Conservation (phyloP, 139 green algal species). For the Coelastrella sp. region DNA sequence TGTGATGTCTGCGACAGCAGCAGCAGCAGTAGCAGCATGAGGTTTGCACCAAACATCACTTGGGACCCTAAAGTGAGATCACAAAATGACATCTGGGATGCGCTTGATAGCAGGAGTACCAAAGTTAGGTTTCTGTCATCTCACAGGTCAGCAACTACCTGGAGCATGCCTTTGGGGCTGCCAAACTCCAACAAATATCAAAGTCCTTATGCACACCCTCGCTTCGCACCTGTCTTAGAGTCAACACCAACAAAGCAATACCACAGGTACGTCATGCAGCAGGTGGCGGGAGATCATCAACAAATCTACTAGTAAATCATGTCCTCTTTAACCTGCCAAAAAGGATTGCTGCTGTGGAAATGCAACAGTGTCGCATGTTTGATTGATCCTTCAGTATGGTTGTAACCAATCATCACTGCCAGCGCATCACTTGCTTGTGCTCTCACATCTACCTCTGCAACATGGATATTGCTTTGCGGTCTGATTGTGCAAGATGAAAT, state of each 20-base stretch:
- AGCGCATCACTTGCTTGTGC: no score
- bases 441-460: no score
- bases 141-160: conserved; percentile 38
- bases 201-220: conserved; percentile 4
- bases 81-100: neutral
- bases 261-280: conserved; percentile 25
- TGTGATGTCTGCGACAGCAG: no score
- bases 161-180: neutral
- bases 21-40: neutral
- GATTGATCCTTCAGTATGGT: no score
- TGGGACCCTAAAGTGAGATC: conserved; percentile 13
- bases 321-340: no score
- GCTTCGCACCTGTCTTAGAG: conserved; percentile 8
- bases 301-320: no score
- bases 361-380: no score
- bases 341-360: no score
- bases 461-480: no score
- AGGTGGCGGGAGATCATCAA: no score
- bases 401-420: no score
- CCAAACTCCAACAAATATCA: conserved; percentile 10
- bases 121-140: neutral
- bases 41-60: conserved; percentile 4
- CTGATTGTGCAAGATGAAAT: no score
- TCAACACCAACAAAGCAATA: conserved; percentile 23
- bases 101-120: neutral